phyloP scores from a whole-genome alignment of 2,329 filamentous ascomycete genomes.

The Grosmannia serpens region DNA sequence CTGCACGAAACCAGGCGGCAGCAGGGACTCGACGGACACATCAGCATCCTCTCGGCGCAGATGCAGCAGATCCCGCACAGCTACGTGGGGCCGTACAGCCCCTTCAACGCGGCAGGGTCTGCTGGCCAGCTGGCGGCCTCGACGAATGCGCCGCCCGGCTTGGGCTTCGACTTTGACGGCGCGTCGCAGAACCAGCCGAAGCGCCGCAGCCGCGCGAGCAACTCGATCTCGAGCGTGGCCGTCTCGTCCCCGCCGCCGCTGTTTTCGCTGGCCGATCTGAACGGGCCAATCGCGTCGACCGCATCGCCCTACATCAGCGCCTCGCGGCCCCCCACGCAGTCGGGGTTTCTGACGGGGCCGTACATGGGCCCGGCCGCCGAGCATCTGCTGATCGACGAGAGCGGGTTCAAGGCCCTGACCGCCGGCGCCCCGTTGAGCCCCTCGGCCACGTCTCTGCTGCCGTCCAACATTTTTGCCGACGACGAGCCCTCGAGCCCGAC shows the following conservation, averaged over 20 bases:
- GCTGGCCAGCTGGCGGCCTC: neutral
- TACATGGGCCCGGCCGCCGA: constrained; percentile 38
- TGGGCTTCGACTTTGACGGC: constrained; percentile 35
- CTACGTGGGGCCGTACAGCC: constrained; percentile 29
- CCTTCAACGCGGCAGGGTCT: constrained; percentile 21
- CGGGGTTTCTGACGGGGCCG: constrained; percentile 40
- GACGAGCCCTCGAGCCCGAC: constrained; percentile 40
- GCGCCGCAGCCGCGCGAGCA: constrained; percentile 36
- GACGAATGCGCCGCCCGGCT: constrained; percentile 19
- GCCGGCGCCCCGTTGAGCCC: constrained; percentile 64
- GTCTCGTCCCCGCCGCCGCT: constrained; percentile 26
- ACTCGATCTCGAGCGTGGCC: constrained; percentile 30
- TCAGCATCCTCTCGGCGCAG: constrained; percentile 35
- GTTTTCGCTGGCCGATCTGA: constrained; percentile 28
- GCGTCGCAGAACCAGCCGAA: constrained; percentile 28
- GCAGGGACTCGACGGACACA: constrained; percentile 35
- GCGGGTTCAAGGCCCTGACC: constrained; percentile 48
- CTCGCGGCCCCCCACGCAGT: constrained; percentile 20
- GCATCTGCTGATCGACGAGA: constrained; percentile 41
- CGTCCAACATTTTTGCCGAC: constrained; percentile 51
- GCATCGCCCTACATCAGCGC: constrained; percentile 22
- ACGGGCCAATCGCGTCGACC: constrained; percentile 1
- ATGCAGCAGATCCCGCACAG: constrained; percentile 23
- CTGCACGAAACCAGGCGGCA: constrained; percentile 35
- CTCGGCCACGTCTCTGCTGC: constrained; percentile 61